phyloP scores from a whole-genome alignment of 2,329 filamentous ascomycete species.

The Arthroderma sp. region DNA sequence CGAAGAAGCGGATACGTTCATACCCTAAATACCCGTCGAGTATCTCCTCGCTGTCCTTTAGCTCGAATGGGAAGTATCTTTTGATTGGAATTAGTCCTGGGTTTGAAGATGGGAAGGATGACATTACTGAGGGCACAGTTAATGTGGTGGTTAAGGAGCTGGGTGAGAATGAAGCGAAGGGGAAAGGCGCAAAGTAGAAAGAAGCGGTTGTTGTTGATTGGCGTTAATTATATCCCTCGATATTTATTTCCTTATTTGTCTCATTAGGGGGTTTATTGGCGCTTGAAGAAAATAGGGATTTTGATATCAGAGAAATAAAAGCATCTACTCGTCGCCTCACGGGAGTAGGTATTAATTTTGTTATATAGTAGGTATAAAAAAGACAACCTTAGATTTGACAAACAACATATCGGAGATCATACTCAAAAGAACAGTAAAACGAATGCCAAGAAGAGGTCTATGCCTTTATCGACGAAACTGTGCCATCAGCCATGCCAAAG shows the following conservation, averaged over 20 bases:
- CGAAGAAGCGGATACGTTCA: conserved; percentile 77
- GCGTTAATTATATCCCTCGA: background rate
- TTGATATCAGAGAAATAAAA: too few relatives aligned
- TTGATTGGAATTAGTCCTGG: conserved; percentile 74
- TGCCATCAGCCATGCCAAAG: conserved; percentile 77
- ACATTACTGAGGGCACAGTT: conserved; percentile 56
- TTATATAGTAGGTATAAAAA: too few relatives aligned
- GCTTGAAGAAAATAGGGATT: too few relatives aligned
- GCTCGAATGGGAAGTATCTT: conserved; percentile 59
- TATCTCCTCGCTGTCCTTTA: conserved; percentile 66
- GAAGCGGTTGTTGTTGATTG: background rate
- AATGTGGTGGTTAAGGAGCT: conserved; percentile 73
- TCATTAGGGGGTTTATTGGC: background rate
- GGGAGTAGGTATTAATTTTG: too few relatives aligned
- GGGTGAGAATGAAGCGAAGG: conserved; percentile 75
- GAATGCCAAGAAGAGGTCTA: too few relatives aligned
- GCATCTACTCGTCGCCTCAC: too few relatives aligned
- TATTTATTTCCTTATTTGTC: conserved; percentile 7
- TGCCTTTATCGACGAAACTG: conserved; percentile 33
- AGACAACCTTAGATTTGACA: too few relatives aligned
- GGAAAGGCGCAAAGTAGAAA: conserved; percentile 57
- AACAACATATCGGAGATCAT: too few relatives aligned
- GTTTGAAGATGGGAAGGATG: conserved; percentile 77
- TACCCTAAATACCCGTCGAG: conserved; percentile 74
- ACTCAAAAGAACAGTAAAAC: too few relatives aligned